Conservation (phyloP, 495 filamentous ascomycete genomes). For the Symbiotaphrina buchneri region DNA sequence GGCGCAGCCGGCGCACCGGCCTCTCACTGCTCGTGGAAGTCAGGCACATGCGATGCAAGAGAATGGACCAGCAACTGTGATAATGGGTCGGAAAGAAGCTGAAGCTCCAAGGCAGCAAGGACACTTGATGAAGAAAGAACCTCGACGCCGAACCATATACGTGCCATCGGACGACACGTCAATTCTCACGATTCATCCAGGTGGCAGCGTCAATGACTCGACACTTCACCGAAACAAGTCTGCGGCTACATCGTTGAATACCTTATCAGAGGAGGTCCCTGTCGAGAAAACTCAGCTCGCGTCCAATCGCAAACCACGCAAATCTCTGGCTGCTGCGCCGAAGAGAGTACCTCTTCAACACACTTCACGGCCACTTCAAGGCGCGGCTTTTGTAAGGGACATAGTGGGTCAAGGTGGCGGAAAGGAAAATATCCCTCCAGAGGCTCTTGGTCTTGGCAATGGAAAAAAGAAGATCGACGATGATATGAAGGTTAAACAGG, state of each 20-base stretch:
- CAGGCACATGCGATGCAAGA: no score
- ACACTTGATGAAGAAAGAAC: conserved; percentile 13
- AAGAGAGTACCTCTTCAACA: conserved; percentile 13
- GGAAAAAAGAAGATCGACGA: conserved; percentile 2
- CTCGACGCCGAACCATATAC: conserved; percentile 17
- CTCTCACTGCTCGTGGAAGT: no score
- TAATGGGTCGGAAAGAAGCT: not conserved
- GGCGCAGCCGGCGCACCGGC: no score
- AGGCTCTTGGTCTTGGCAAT: not conserved
- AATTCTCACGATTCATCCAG: conserved; percentile 18
- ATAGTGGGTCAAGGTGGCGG: conserved; percentile 13
- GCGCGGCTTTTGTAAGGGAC: conserved; percentile 6
- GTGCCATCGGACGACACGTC: conserved; percentile 19
- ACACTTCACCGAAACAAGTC: not conserved
- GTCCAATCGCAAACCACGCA: conserved; percentile 8
- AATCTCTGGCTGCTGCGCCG: conserved; percentile 14
- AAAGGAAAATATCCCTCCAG: conserved; percentile 20
- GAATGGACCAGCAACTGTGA: no score
- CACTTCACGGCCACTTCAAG: conserved; percentile 6
- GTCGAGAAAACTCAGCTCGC: not conserved
- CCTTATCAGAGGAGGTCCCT: conserved; percentile 2
- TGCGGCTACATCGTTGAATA: not conserved
- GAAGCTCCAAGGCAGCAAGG: not conserved
- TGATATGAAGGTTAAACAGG: not conserved
- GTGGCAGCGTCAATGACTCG: conserved; percentile 6